Base-by-base conservation (phyloP, 306 rosid species). In the Rubus idaeus region DNA sequence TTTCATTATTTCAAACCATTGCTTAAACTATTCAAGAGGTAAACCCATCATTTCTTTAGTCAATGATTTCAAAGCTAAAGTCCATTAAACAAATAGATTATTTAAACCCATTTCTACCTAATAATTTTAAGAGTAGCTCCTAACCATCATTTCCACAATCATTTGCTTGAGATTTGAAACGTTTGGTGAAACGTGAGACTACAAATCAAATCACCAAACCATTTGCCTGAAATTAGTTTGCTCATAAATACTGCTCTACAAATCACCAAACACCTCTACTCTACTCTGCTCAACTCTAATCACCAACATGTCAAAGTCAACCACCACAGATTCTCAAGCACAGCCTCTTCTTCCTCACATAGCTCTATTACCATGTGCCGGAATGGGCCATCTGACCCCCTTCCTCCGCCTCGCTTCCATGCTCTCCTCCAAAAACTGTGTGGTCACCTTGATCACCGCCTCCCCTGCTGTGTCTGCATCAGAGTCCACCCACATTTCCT, bases 381-480 rank as follows among this genome's bases (percentile, higher is more conserved):
- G 79, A 49, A 80, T 80, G 83, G 83, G 83, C 18, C 83, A 80
- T 45, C 63, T 75, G 57, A 75, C 76, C 8, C 83, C 83, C 52
- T 80, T 80, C 68, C 79, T 80, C 72, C 64, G 76, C 13, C 20
- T 80, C 6, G 79, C 83, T 18, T 50, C 79, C 75, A 57, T 2
- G 46, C 49, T 80, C 5, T 56, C 66, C 35, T 39, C 65, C 3
- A 50, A 55, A 20, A 14, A 62, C 70, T 80, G 83, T 11, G 0
- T 8, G 0, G 49, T 80, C 63, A 80, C 79, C 55, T 41, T 80
- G 41, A 60, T 80, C 71, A 80, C 83, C 2, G 71, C 57, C 18
- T 35, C 13, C 23, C 83, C 83, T 9, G 18, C 66, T 6, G 83
- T 75, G 1, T 74, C 79, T 6, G 64, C 64, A 4, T 70, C 83